Evolutionary conservation across 2,329 filamentous ascomycete genomes (phyloP), one percentile per base, ranked within the genome.

Genomic region (Aulographum hederae): DNA sequence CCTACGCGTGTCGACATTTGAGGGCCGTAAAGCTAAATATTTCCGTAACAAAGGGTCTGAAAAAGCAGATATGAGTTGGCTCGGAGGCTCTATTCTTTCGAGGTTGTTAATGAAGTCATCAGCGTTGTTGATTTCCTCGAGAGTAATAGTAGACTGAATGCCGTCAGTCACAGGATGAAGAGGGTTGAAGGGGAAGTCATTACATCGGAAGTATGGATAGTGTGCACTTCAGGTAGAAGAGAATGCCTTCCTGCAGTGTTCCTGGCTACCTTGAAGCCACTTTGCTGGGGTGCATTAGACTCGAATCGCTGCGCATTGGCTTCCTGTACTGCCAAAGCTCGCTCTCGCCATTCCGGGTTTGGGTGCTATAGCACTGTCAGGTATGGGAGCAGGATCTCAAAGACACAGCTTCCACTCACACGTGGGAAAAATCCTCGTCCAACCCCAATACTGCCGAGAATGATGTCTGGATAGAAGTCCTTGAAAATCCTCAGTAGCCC

Each of bases 391-490:
- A n/a, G n/a, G n/a, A n/a, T n/a, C n/a, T n/a, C n/a, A n/a, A n/a
- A n/a, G n/a, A n/a, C n/a, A n/a, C n/a, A n/a, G n/a, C n/a, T n/a
- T n/a, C n/a, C n/a, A n/a, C n/a, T n/a, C n/a, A n/a, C n/a, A n/a
- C n/a, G n/a, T n/a, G n/a, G n/a, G n/a, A n/a, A n/a, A n/a, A n/a
- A n/a, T n/a, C n/a, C 8, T 25, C 21, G 21, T 8, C 21, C 21
- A 8, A n/a, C n/a, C 8, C 21, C 21, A n/a, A 25, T 25, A 25
- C n/a, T 25, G 8, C 21, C 58, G 38, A 28, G 12, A 28, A 91
- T 80, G 33, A 91, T 80, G 48, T 92, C 81, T 0, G 82, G 81
- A 44, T 86, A 91, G 51, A 86, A 91, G 48, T 86, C 81, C 47
- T 89, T 89, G 57, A 76, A 91, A n/a, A 86, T 71, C 34, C 77